Percentiles rank a stretch among this genome's conserved stretches.
These are phyloP conservation scores for Cornus suecica DNA, from an alignment of 148 eudicot species.

Conservation along the genomic window DNA sequence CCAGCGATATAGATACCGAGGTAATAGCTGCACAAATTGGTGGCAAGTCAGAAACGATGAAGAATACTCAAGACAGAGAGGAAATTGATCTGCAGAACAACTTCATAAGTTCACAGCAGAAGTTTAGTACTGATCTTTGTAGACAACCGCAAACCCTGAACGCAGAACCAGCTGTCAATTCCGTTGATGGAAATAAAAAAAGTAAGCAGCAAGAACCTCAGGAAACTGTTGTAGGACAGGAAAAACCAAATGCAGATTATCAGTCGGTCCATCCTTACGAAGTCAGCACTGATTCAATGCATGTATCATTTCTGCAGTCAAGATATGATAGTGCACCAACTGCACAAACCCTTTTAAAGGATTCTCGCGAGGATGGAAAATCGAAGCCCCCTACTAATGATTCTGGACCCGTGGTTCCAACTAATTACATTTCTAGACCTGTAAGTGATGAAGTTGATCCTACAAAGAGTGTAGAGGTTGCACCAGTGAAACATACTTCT, in stretches of 20 bases:
- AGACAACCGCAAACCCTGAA: constrained; percentile 48
- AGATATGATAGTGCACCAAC: constrained; percentile 74
- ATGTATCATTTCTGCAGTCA: constrained; percentile 70
- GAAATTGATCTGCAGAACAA: constrained; percentile 29
- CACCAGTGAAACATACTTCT: constrained; percentile 17
- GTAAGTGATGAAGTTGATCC: constrained; percentile 20
- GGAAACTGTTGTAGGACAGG: constrained; percentile 26
- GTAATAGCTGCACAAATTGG: constrained; percentile 14
- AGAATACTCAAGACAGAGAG: constrained; percentile 31
- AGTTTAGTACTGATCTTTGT: constrained; percentile 32
- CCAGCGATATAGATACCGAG: constrained; percentile 19
- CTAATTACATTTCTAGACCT: constrained; percentile 22
- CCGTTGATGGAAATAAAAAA: constrained; percentile 38
- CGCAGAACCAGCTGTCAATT: constrained; percentile 56
- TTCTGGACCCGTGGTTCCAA: constrained; percentile 17
- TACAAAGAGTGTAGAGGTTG: constrained; percentile 14
- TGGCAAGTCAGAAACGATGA: constrained; percentile 30
- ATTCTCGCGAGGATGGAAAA: constrained; percentile 38
- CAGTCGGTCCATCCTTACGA: constrained; percentile 84
- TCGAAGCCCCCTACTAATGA: constrained; percentile 34
- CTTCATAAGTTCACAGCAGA: constrained; percentile 43
- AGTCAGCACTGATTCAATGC: constrained; percentile 86
- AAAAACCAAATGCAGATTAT: constrained; percentile 59
- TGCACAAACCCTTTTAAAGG: constrained; percentile 44
- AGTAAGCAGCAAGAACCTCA: constrained; percentile 44